Evolutionary conservation across 176 grass and related monocot genomes (phyloP), one percentile per base, ranked within the genome.

Genomic region (Phyllostachys edulis): DNA sequence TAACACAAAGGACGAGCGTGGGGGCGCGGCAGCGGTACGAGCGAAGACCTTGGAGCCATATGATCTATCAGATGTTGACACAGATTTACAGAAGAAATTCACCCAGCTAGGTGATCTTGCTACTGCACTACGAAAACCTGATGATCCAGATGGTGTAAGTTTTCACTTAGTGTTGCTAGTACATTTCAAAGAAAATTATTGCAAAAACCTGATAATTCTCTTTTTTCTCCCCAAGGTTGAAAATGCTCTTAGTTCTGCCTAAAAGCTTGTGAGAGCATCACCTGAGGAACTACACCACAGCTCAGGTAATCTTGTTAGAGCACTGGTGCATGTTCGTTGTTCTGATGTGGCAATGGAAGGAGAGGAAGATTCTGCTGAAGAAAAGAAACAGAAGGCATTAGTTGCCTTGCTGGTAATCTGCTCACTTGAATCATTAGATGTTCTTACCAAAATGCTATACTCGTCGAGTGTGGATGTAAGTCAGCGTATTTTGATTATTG

Each of bases 21-120:
- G n/a, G n/a, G n/a, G n/a, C n/a, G n/a, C n/a, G n/a, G n/a, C n/a
- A n/a, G n/a, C n/a, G n/a, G n/a, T n/a, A n/a, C n/a, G n/a, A n/a
- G n/a, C n/a, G n/a, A n/a, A n/a, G n/a, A n/a, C n/a, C n/a, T n/a
- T 98, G 73, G 88, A 98, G 70, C 96, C 96, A 7, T 98, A 98
- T 91, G 96, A 98, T 90, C 76, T 98, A 75, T 92, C 89, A 79
- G 96, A 98, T 45, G 93, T 93, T 87, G 91, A 90, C 81, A 66
- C 77, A 71, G 93, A 95, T 90, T 81, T 95, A 85, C 84, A 95
- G 44, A 94, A 89, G 76, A 77, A 75, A 51, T 95, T 98, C 80
- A 88, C 85, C 80, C 93, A 93, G 78, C 80, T 98, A 16, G 85
- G 63, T 77, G 91, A 93, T 90, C 75, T 98, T 73, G 87, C 86